phyloP scores from a whole-genome alignment of 2,329 filamentous ascomycete genomes.

The Pezicula carpinea region DNA sequence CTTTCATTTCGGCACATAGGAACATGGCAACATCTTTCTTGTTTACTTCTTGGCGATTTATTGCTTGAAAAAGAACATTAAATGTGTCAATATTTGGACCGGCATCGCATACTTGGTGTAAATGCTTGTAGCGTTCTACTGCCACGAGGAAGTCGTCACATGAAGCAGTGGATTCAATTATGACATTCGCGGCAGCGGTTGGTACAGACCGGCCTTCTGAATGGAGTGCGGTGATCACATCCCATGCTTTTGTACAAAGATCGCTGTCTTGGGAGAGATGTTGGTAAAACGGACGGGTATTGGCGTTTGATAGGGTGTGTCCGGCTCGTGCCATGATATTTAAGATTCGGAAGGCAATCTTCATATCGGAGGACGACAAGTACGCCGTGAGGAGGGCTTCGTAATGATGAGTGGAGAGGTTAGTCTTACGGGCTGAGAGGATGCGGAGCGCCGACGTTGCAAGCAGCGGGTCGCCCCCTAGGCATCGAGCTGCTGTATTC shows the following conservation, averaged over 20 bases:
- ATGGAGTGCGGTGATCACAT: conserved; percentile 51
- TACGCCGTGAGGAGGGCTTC: conserved; percentile 75
- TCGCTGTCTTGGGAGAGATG: conserved; percentile 44
- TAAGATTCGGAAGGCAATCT: conserved; percentile 63
- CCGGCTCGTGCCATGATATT: conserved; percentile 68
- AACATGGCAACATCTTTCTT: conserved; percentile 55
- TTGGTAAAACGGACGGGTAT: conserved; percentile 58
- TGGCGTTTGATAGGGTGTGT: conserved; percentile 49
- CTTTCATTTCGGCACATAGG: conserved; percentile 56
- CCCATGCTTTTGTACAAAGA: conserved; percentile 45
- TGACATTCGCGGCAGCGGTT: conserved; percentile 41
- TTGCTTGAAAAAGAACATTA: conserved; percentile 51
- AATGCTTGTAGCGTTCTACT: conserved; percentile 55
- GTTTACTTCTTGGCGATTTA: conserved; percentile 15
- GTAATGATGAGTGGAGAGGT: conserved; percentile 66
- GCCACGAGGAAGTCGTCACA: conserved; percentile 42
- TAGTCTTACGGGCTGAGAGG: conserved; percentile 52
- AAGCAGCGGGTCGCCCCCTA: conserved; percentile 53
- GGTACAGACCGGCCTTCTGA: conserved; percentile 44
- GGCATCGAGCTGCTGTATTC: conserved; percentile 63
- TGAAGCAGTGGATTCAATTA: conserved; percentile 29
- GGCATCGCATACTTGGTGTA: conserved; percentile 44
- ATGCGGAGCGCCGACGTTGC: conserved; percentile 67
- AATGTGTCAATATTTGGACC: conserved; percentile 51
- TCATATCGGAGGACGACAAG: conserved; percentile 52